Base-by-base conservation (phyloP, 2,329 filamentous ascomycete species). In the Aureobasidium sp. region DNA sequence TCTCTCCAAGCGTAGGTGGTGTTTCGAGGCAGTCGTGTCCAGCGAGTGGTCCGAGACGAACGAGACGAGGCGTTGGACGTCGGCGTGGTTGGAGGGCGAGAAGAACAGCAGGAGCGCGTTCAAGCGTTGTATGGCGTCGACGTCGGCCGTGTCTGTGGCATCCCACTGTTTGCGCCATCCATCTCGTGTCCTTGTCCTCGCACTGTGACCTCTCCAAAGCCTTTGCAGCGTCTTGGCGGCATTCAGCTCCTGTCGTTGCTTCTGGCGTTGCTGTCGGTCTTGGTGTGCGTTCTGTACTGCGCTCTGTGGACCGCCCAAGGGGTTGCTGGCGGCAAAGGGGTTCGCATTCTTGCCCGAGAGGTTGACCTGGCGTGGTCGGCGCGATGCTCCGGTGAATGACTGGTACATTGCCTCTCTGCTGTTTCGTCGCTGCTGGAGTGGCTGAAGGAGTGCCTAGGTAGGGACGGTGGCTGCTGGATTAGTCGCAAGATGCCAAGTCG, bases 361-460 rank as follows among this genome's bases (percentile, higher is more conserved):
- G 75, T 97, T 96, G 71, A 97, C 90, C 73, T 96, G 92, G 65
- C 94, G 87, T 63, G 88, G 87, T 66, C 89, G 88, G 69, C 90
- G 86, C 68, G 90, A 89, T 74, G 78, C 89, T 67, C 94, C 94
- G 25, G 89, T 94, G 77, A 99, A 99, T 58, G 88, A 91, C 63
- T 88, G 86, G 76, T 94, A 95, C 93, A 96, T 96, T 13, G 49
- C 29, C 27, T 25, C 11, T 33, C 51, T 29, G 29, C n/a, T n/a
- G 29, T 17, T 21, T 31, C 5, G 23, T 40, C 50, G 33, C 5
- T 19, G 31, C 6, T 23, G 2, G 49, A 25, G 33, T 21, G 15
- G 8, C 11, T 40, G 11, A 6, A 15, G 35, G 10, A 11, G 13
- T 27, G 33, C n/a, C 25, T 19, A 2, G 11, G 15, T 4, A 5